Percentiles rank a stretch among this genome's conserved stretches.
Conservation (phyloP, 1,139 yeast genomes). For the Yamadazyma jaroonii region DNA sequence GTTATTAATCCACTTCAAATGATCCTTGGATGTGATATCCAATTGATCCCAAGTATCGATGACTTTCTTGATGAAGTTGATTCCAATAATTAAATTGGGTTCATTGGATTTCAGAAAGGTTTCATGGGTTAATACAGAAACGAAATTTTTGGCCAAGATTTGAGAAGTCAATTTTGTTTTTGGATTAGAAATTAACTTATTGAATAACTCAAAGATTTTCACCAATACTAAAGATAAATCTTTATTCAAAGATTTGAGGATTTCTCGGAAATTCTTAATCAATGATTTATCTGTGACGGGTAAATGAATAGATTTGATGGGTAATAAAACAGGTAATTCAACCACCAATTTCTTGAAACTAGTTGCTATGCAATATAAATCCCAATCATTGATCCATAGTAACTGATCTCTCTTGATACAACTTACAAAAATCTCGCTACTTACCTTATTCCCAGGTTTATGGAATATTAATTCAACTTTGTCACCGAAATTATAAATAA, state of each 20-base stretch:
- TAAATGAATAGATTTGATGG: constrained; percentile 37
- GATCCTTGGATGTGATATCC: constrained; percentile 6
- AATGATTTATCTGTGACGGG: constrained; percentile 52
- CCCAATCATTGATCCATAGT: constrained; percentile 63
- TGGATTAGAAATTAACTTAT: constrained; percentile 13
- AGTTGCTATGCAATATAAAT: constrained; percentile 55
- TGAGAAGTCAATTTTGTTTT: constrained; percentile 45
- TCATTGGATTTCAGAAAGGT: constrained; percentile 42
- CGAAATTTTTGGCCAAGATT: constrained; percentile 46
- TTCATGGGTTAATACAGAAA: constrained; percentile 54
- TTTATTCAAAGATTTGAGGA: constrained; percentile 7
- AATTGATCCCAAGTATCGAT: constrained; percentile 40
- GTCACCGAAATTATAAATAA: constrained; percentile 30
- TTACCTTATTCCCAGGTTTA: constrained; percentile 55
- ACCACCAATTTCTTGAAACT: constrained; percentile 48
- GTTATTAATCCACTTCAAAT: not conserved
- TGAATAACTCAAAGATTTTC: constrained; percentile 12
- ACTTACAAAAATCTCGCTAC: constrained; percentile 47
- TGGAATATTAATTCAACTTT: constrained; percentile 50
- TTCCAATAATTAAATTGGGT: constrained; percentile 47
- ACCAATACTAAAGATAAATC: constrained; percentile 12
- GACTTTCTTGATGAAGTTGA: constrained; percentile 48
- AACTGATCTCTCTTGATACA: constrained; percentile 55
- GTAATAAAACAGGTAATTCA: constrained; percentile 47
- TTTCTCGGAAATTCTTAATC: constrained; percentile 24